Evolutionary conservation across 345 rosid species (phyloP), one percentile per base, ranked within the genome.

Genomic region (Moringa oleifera): DNA sequence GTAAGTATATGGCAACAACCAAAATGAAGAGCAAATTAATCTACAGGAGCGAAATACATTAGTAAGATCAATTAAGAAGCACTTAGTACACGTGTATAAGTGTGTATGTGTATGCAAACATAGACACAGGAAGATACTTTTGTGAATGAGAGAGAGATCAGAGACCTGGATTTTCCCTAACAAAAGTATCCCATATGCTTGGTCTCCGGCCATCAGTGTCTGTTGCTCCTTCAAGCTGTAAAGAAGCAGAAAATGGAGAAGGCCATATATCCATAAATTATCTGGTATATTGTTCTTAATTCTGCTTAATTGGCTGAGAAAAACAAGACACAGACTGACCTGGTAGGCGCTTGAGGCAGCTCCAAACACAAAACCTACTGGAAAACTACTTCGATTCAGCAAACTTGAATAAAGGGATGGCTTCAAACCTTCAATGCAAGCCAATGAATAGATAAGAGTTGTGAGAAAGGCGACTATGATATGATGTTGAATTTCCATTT

Each of bases 111-210:
- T n/a, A n/a, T n/a, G n/a, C n/a, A n/a, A n/a, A n/a, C n/a, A n/a
- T n/a, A n/a, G n/a, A n/a, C n/a, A n/a, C n/a, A n/a, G n/a, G n/a
- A n/a, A n/a, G n/a, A n/a, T n/a, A n/a, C 11, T 33, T 11, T 33
- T 33, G 37, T 33, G 11, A 50, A 18, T 7, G 53, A 37, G 28
- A 22, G 17, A 23, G 20, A n/a, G n/a, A n/a, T 33, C 5, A 31
- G 21, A 47, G 12, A 67, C 72, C 72, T 65, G 70, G 68, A 54
- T 61, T 2, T 21, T 73, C 58, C 55, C 25, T 64, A 55, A 56
- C 25, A 65, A 68, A 73, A 18, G 66, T 68, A 59, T 73, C 77
- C 77, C 77, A 71, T 56, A 71, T 71, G 67, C 67, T 66, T 66
- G 70, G 71, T 33, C 20, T 50, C 62, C 55, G 60, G 37, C 75